Percentiles rank a stretch among this genome's conserved stretches.
These are phyloP conservation scores for Ophiostoma sp. DNA, from an alignment of 2,329 filamentous ascomycete genomes.

Conservation along the genomic window DNA sequence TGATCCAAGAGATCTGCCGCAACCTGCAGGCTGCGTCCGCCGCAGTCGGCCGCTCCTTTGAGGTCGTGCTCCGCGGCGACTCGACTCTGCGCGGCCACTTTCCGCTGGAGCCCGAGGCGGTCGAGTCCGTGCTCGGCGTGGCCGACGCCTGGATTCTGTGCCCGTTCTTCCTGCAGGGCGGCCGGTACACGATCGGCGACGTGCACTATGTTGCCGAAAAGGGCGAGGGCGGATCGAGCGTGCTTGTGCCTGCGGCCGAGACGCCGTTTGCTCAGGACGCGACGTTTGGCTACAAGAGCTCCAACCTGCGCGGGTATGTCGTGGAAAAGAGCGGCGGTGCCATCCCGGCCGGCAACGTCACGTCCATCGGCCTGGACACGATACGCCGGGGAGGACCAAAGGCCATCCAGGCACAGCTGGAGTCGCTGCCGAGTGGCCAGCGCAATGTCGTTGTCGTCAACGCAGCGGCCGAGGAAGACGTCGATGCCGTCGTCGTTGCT, in stretches of 20 bases:
- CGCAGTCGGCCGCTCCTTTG: neutral
- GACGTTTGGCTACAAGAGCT: constrained; percentile 5
- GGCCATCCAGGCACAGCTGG: neutral
- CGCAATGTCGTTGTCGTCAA: constrained; percentile 44
- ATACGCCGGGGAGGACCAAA: neutral
- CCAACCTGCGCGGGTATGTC: neutral
- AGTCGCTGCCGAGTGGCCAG: constrained; percentile 34
- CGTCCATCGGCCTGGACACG: neutral
- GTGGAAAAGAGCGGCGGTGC: neutral
- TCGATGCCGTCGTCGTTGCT: constrained; percentile 50
- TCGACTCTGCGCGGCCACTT: neutral
- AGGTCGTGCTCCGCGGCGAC: neutral
- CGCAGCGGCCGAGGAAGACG: constrained; percentile 46
- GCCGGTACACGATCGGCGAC: constrained; percentile 52
- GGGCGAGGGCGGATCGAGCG: neutral
- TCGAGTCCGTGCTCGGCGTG: constrained; percentile 45
- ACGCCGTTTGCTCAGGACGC: neutral
- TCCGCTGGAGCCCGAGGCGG: constrained; percentile 27
- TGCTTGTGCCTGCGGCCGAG: neutral
- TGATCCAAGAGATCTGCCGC: neutral
- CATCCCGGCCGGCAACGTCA: neutral
- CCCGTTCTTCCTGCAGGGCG: constrained; percentile 56
- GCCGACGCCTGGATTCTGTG: constrained; percentile 51
- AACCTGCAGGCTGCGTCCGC: neutral
- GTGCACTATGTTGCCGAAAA: constrained; percentile 53